Evolutionary conservation across 495 filamentous ascomycete genomes (phyloP), one percentile per base, ranked within the genome.

Genomic region (Neurospora sp.): DNA sequence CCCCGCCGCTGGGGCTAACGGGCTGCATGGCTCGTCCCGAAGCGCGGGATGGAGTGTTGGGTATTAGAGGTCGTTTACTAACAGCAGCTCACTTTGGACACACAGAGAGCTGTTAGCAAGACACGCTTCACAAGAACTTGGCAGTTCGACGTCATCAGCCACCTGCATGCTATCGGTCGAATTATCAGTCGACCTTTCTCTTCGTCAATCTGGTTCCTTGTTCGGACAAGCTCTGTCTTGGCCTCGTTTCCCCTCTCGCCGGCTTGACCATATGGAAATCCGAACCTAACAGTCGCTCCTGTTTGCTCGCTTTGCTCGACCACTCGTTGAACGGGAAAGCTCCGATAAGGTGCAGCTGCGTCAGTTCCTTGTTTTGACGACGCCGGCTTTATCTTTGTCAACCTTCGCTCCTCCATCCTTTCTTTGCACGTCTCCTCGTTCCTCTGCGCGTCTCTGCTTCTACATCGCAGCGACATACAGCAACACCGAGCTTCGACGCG

Each of bases 51-150:
- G 27, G 53, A 61, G 22, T 31, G 11, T 5, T 61, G 22, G 22
- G 22, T 27, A 61, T 3, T 14, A 12, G 0, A 0, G 0, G 22
- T 31, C 12, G 0, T 31, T 1, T 12, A 61, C 53, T 66, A 61
- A 31, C 22, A 35, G 1, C 1, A 0, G 0, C 3, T 0, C 10
- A 1, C 22, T 2, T 3, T 0, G 0, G 0, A 16, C 3, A 1
- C 0, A 3, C 1, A 31, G 1, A 9, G 2, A 35, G 0, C 14
- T 61, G 53, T 35, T 66, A 66, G 14, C 0, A 0, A 9, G 3
- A 18, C 14, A 18, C n/a, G 0, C n/a, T 0, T 5, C 9, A 8
- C 53, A 59, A 14, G 27, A 66, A 66, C 6, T 1, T 9, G 27
- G 53, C 14, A 35, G 27, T 14, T 37, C 27, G 27, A 66, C 53